These are phyloP conservation scores for Camellia oleifera DNA, from an alignment of 179 eudicot genomes.

Conservation along the genomic window DNA sequence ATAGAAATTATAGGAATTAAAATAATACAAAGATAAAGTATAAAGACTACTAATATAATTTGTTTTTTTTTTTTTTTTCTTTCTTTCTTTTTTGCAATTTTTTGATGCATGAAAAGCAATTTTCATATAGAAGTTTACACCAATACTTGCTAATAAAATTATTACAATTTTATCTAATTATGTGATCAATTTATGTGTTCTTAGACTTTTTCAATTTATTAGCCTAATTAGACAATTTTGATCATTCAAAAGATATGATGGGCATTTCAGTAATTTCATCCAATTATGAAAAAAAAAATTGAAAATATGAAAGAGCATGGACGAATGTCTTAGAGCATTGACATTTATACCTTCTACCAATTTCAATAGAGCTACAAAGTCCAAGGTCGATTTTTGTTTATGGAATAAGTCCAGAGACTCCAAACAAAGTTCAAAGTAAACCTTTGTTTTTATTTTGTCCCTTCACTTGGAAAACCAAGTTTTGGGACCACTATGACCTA, in stretches of 20 bases:
- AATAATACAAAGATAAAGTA: too few relatives aligned
- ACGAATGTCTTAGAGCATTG: constrained; percentile 15
- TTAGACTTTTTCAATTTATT: background rate
- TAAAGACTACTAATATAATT: too few relatives aligned
- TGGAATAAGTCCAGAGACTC: constrained; percentile 12
- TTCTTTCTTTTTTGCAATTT: too few relatives aligned
- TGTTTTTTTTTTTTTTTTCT: too few relatives aligned
- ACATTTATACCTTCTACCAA: constrained; percentile 13
- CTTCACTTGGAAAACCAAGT: constrained; percentile 19
- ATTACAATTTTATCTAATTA: background rate
- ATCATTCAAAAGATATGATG: background rate
- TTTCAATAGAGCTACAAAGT: constrained; percentile 6
- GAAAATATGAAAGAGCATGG: background rate
- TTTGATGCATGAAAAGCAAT: background rate
- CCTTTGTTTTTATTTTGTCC: constrained; percentile 24
- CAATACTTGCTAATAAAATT: background rate
- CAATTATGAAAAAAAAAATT: background rate
- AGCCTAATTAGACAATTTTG: background rate
- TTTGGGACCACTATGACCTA: constrained; percentile 18
- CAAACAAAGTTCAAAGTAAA: constrained; percentile 26
- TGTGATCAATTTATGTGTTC: too few relatives aligned
- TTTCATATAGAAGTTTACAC: background rate
- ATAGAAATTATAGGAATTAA: too few relatives aligned
- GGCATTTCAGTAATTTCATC: constrained; percentile 5
- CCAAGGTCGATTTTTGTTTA: constrained; percentile 13